Conservation (phyloP, 208 protist genomes). For the Porcisia hertigi region DNA sequence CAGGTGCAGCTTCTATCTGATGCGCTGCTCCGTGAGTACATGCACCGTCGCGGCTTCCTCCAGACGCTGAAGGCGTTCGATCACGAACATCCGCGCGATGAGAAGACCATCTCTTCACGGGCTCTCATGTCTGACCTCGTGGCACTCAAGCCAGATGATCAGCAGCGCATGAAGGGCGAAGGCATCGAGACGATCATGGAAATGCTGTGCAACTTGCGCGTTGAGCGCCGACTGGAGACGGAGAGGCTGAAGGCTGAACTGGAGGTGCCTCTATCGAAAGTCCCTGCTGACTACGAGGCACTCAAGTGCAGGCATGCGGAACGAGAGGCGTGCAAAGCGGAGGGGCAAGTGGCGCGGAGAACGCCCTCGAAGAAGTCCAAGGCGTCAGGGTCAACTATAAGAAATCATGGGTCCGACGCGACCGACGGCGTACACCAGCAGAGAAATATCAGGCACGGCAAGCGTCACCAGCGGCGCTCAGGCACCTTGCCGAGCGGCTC, state of each 20-base stretch:
- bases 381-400: constrained; percentile 5
- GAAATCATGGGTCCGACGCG: no score
- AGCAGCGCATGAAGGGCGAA: constrained; percentile 62
- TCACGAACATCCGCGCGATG: constrained; percentile 78
- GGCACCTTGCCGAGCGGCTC: neutral
- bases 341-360: constrained; percentile 30
- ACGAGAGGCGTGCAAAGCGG: constrained; percentile 28
- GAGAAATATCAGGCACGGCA: constrained; percentile 1
- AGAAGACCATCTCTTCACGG: constrained; percentile 81
- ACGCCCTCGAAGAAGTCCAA: constrained; percentile 11
- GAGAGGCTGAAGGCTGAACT: constrained; percentile 47
- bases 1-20: constrained; percentile 86
- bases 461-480: constrained; percentile 1
- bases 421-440: neutral
- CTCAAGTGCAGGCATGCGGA: constrained; percentile 20
- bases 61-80: constrained; percentile 87
- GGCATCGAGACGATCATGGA: constrained; percentile 93
- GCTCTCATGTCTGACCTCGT: constrained; percentile 90
- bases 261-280: constrained; percentile 38
- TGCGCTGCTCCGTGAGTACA: constrained; percentile 90
- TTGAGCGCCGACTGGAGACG: constrained; percentile 62
- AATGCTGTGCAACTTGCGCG: constrained; percentile 83
- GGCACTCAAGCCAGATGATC: constrained; percentile 48
- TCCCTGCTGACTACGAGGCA: constrained; percentile 46
- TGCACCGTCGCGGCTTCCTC: constrained; percentile 85